A percentile compares a stretch with the other conserved stretches of the same genome.
Evolutionary conservation across 805 yeast species (phyloP).

Genomic region (Candida silvatica): DNA sequence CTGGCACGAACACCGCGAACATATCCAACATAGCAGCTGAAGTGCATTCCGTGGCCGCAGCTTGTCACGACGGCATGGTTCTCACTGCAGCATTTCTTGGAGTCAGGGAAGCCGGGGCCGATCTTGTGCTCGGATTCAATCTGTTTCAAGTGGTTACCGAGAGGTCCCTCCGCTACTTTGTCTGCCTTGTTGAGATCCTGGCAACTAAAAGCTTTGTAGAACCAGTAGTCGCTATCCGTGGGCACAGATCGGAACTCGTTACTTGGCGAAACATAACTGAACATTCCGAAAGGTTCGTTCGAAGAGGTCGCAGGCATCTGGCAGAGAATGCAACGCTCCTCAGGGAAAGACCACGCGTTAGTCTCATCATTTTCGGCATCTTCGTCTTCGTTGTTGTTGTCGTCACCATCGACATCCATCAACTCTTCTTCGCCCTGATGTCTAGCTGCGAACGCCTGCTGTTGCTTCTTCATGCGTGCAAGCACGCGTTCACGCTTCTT

Average conservation of each 20-base stretch:
- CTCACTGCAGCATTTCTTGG: slow-evolving; percentile 26
- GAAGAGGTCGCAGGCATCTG: slow-evolving; percentile 58
- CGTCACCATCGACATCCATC: slow-evolving; percentile 17
- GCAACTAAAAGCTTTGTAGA: slow-evolving; percentile 52
- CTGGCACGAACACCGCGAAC: slow-evolving; percentile 45
- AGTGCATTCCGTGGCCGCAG: slow-evolving; percentile 95
- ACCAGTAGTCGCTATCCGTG: slow-evolving; percentile 47
- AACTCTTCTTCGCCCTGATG: slow-evolving; percentile 18
- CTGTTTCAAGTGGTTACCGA: slow-evolving; percentile 24
- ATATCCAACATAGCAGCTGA: slow-evolving; percentile 62
- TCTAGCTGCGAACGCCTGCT: slow-evolving; percentile 59
- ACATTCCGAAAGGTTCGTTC: slow-evolving; percentile 68
- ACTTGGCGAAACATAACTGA: slow-evolving; percentile 49
- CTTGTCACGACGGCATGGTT: slow-evolving; percentile 50
- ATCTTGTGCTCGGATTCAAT: slow-evolving; percentile 33
- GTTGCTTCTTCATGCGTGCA: slow-evolving; percentile 76
- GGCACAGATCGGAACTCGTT: slow-evolving; percentile 61
- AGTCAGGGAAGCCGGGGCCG: slow-evolving; percentile 65
- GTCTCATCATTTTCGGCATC: slow-evolving; percentile 13
- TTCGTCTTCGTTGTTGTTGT: slow-evolving; percentile 36
- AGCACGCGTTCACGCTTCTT: slow-evolving; percentile 62
- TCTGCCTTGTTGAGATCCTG: slow-evolving; percentile 21
- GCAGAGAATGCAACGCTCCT: slow-evolving; percentile 71
- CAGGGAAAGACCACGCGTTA: slow-evolving; percentile 62
- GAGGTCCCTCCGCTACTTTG: slow-evolving; percentile 1